A percentile compares a stretch with the other conserved stretches of the same genome.
Evolutionary conservation across 2,329 filamentous ascomycete genomes (phyloP).

Genomic region (Fusarium ambrosium): DNA sequence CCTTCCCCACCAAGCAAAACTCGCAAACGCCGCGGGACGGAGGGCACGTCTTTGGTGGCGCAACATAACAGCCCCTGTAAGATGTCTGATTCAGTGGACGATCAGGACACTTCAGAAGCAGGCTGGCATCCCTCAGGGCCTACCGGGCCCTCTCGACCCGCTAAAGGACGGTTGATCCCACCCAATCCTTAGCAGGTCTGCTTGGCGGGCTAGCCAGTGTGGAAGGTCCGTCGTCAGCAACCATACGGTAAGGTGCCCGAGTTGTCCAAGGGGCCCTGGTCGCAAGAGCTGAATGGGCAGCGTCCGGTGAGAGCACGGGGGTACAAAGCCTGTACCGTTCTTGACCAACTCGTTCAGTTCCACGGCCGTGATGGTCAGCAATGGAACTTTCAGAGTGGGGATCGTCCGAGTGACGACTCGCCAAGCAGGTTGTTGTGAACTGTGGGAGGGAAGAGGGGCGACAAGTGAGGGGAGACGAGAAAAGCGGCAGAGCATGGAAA

Average conservation of each 20-base stretch:
- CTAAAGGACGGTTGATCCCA: slow-evolving; percentile 35
- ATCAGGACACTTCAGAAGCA: slow-evolving; percentile 40
- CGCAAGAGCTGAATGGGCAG: slow-evolving; percentile 13
- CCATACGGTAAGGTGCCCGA: slow-evolving; percentile 26
- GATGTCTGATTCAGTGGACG: slow-evolving; percentile 42
- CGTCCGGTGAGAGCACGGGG: slow-evolving; percentile 13
- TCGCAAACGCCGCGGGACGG: slow-evolving; percentile 14
- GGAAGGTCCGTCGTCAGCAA: slow-evolving; percentile 4
- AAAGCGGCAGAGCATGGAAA: slow-evolving; percentile 19
- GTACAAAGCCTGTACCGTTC: slow-evolving; percentile 22
- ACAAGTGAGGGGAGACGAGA: slow-evolving; percentile 24
- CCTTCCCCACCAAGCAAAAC: slow-evolving; percentile 11
- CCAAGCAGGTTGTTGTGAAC: slow-evolving; percentile 16
- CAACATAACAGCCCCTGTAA: slow-evolving; percentile 40
- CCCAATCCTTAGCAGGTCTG: slow-evolving; percentile 18
- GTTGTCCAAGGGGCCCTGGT: slow-evolving; percentile 32
- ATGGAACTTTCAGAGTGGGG: slow-evolving; percentile 35
- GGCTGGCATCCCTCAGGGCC: slow-evolving; percentile 18
- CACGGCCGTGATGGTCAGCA: slow-evolving; percentile 34
- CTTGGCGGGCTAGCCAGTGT: slow-evolving; percentile 26
- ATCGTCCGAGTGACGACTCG: slow-evolving; percentile 32
- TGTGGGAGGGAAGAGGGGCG: slow-evolving; percentile 23
- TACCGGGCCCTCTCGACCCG: slow-evolving; percentile 19
- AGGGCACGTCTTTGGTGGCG: slow-evolving; percentile 39
- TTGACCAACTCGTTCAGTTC: slow-evolving; percentile 26